Percentiles rank a stretch among this genome's conserved stretches.
phyloP scores from a whole-genome alignment of 345 rosid genomes.

The Euphorbia peplus region DNA sequence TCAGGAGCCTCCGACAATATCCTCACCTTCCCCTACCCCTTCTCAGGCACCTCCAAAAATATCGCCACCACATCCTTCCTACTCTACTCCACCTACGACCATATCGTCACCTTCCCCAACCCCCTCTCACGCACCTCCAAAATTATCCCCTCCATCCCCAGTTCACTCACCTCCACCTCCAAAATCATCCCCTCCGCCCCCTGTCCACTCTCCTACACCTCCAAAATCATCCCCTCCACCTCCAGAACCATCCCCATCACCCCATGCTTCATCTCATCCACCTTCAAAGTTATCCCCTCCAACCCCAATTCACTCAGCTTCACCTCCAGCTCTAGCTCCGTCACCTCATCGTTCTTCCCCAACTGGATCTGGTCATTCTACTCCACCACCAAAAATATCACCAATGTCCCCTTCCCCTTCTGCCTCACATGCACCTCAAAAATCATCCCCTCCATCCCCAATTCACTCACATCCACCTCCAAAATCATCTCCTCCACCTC shows the following conservation, averaged over 20 bases:
- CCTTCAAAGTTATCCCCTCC: constrained; percentile 16
- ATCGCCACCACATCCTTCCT: constrained; percentile 22
- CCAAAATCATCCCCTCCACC: constrained; percentile 15
- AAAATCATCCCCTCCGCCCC: constrained; percentile 13
- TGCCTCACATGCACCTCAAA: constrained; percentile 23
- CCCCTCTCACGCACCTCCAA: constrained; percentile 9
- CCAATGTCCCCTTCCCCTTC: constrained; percentile 20
- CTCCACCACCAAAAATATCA: constrained; percentile 16
- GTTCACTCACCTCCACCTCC: constrained; percentile 21
- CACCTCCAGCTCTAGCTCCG: constrained; percentile 23
- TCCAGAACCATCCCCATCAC: neutral
- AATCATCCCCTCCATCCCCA: constrained; percentile 15
- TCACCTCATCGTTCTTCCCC: constrained; percentile 23
- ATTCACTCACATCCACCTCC: constrained; percentile 25
- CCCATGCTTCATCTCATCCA: constrained; percentile 9
- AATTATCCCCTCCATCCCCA: constrained; percentile 16
- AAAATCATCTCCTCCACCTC: constrained; percentile 11
- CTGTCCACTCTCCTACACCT: constrained; percentile 16
- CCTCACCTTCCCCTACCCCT: constrained; percentile 15
- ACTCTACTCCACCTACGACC: constrained; percentile 27
- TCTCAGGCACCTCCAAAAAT: constrained; percentile 20
- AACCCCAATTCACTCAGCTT: constrained; percentile 29
- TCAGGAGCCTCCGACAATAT: constrained; percentile 18
- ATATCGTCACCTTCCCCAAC: too few relatives aligned
- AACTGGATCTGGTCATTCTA: constrained; percentile 1